Evolutionary conservation across 2,329 filamentous ascomycete species (phyloP).

Genomic region (Talaromyces funiculosus): DNA sequence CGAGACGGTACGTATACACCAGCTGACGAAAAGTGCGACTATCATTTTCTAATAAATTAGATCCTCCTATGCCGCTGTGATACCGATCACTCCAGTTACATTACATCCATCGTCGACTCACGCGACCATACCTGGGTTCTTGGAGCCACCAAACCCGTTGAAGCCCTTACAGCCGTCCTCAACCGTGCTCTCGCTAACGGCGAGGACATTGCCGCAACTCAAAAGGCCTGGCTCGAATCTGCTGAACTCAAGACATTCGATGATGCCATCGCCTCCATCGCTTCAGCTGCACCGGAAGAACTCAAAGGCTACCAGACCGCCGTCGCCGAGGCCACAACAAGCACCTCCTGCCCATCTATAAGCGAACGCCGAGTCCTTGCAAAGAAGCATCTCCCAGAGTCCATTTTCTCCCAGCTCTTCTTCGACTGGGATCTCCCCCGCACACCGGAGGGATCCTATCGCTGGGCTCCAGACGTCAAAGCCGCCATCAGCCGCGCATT

Average conservation of each 20-base stretch:
- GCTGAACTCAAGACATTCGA: neutral
- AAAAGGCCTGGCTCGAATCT: neutral
- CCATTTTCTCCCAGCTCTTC: neutral
- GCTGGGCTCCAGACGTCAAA: neutral
- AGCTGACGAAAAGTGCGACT: neutral
- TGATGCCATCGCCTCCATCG: neutral
- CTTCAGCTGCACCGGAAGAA: neutral
- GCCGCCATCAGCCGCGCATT: neutral
- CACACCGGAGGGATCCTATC: neutral
- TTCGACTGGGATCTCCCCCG: slow-evolving; percentile 1
- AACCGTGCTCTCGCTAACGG: neutral
- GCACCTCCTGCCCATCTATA: neutral
- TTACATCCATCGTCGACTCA: neutral
- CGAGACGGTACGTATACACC: neutral
- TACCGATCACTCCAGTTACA: neutral
- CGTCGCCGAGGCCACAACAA: neutral
- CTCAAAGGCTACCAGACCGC: neutral
- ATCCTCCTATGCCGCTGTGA: slow-evolving; percentile 1
- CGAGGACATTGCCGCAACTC: neutral
- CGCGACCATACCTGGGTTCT: neutral
- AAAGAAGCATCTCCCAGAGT: neutral
- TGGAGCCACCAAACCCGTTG: neutral
- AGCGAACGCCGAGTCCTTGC: neutral
- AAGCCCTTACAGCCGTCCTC: neutral
- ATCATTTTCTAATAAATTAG: neutral